These are phyloP conservation scores for Coniella lustricola DNA, from an alignment of 2,329 filamentous ascomycete genomes.

Conservation along the genomic window DNA sequence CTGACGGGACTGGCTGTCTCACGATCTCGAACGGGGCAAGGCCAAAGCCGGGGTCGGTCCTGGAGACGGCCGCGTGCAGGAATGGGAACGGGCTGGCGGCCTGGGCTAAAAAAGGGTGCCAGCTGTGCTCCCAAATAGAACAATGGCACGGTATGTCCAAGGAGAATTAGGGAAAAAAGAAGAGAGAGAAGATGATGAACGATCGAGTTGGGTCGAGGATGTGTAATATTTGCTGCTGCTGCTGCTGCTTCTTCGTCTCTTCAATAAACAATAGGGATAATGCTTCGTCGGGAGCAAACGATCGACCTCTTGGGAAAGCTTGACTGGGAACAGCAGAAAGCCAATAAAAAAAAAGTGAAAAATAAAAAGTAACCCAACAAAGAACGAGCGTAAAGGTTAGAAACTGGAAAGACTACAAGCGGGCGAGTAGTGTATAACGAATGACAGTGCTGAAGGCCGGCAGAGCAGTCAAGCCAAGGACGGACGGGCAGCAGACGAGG, in stretches of 20 bases:
- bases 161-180: neutral
- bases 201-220: neutral
- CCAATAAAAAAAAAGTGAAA: no score
- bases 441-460: neutral
- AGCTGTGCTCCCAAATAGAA: no score
- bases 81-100: neutral
- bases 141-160: neutral
- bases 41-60: slow-evolving; percentile 1
- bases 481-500: neutral
- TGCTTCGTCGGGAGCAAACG: neutral
- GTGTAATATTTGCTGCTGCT: neutral
- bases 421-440: no score
- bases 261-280: slow-evolving; percentile 1
- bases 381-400: no score
- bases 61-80: neutral
- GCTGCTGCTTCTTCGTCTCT: neutral
- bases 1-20: slow-evolving; percentile 22
- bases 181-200: neutral
- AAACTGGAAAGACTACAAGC: no score
- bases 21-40: slow-evolving; percentile 20
- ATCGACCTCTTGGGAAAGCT: neutral
- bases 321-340: no score
- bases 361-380: no score
- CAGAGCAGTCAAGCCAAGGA: neutral
- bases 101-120: neutral